These are phyloP conservation scores for Graphilbum fragrans DNA, from an alignment of 2,329 filamentous ascomycete genomes.

Conservation along the genomic window DNA sequence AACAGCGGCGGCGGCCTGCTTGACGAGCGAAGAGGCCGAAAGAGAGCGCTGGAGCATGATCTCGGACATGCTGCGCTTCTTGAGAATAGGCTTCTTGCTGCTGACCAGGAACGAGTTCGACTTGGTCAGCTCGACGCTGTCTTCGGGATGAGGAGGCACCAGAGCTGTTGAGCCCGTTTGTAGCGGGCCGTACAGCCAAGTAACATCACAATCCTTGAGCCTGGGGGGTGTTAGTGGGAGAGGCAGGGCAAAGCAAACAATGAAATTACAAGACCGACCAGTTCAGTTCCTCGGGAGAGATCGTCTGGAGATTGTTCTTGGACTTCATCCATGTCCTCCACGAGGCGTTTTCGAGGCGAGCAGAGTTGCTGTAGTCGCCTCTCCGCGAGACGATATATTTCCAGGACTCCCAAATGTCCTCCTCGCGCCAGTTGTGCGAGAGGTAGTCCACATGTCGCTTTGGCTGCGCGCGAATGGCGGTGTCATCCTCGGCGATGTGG, in stretches of 20 bases:
- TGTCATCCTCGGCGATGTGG: slow-evolving; percentile 62
- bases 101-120: slow-evolving; percentile 52
- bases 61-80: slow-evolving; percentile 94
- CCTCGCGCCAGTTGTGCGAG: slow-evolving; percentile 84
- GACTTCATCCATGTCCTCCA: slow-evolving; percentile 96
- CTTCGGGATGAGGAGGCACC: slow-evolving; percentile 27
- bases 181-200: slow-evolving; percentile 90
- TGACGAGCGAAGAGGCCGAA: slow-evolving; percentile 77
- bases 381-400: slow-evolving; percentile 76
- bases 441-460: slow-evolving; percentile 92
- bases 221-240: slow-evolving; percentile 33
- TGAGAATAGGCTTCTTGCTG: slow-evolving; percentile 80
- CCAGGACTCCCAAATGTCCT: slow-evolving; percentile 98
- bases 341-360: slow-evolving; percentile 83
- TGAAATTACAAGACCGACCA: slow-evolving; percentile 50
- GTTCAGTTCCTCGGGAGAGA: slow-evolving; percentile 84
- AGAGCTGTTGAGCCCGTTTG: slow-evolving; percentile 56
- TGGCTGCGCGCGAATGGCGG: slow-evolving; percentile 58
- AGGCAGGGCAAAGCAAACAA: background rate
- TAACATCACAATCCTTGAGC: slow-evolving; percentile 95
- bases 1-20: slow-evolving; percentile 77
- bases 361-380: slow-evolving; percentile 67
- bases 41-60: slow-evolving; percentile 84
- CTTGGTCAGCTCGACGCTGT: slow-evolving; percentile 35
- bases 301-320: slow-evolving; percentile 74